Percentiles rank a stretch among this genome's conserved stretches.
These are phyloP conservation scores for Apiospora saccharicola DNA, from an alignment of 2,329 filamentous ascomycete species.

Conservation along the genomic window DNA sequence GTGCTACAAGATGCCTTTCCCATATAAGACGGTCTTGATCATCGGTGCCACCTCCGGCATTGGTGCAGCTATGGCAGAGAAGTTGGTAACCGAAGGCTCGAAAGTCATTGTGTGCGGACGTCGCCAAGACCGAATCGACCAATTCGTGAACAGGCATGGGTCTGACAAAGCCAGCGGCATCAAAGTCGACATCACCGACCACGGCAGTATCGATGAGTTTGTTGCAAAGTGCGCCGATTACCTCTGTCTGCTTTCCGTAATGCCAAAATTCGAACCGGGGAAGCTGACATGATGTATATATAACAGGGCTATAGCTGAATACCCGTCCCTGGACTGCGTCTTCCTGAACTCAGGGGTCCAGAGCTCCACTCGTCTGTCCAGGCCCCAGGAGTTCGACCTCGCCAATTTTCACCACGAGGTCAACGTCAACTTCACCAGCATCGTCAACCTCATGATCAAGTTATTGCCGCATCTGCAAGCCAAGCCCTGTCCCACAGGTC, in stretches of 20 bases:
- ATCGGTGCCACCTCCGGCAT: conserved; percentile 61
- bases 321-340: conserved; percentile 58
- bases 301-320: conserved; percentile 38
- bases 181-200: conserved; percentile 51
- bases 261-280: too few species aligned
- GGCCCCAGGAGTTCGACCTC: conserved; percentile 50
- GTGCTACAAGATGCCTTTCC: conserved; percentile 49
- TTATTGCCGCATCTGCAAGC: conserved; percentile 52
- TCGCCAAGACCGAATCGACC: conserved; percentile 54
- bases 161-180: conserved; percentile 42
- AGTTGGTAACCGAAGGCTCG: conserved; percentile 45
- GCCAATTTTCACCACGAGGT: conserved; percentile 48
- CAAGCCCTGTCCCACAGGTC: conserved; percentile 29
- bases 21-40: conserved; percentile 58
- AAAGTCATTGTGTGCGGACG: conserved; percentile 57
- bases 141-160: conserved; percentile 51
- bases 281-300: conserved; percentile 30
- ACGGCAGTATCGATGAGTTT: conserved; percentile 45
- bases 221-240: conserved; percentile 23
- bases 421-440: conserved; percentile 53
- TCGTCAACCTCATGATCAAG: conserved; percentile 52
- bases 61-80: conserved; percentile 51
- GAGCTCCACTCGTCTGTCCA: conserved; percentile 50
- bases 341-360: conserved; percentile 60
- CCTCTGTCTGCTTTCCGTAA: background rate